phyloP scores from a whole-genome alignment of 2,329 filamentous ascomycete genomes.

The Colletotrichum sp. region DNA sequence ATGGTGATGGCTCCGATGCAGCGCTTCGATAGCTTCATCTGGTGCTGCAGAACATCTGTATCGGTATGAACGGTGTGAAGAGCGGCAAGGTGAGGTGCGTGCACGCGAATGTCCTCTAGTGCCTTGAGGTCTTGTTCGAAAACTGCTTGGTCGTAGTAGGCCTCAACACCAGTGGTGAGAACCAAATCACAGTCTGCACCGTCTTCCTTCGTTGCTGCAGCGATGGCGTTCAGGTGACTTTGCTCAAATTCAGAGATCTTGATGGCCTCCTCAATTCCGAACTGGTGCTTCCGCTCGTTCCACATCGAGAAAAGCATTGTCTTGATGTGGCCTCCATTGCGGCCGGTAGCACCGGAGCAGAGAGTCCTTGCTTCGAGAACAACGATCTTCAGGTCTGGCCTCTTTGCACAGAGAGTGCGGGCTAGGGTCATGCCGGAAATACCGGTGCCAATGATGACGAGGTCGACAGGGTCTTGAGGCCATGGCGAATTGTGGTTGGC shows the following conservation, averaged over 20 bases:
- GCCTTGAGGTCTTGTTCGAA: slow-evolving; percentile 21
- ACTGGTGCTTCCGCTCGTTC: slow-evolving; percentile 12
- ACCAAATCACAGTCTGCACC: slow-evolving; percentile 18
- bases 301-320: slow-evolving; percentile 16
- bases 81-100: slow-evolving; percentile 15
- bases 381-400: neutral
- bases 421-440: slow-evolving; percentile 21
- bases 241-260: slow-evolving; percentile 14
- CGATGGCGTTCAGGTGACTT: slow-evolving; percentile 3
- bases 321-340: slow-evolving; percentile 21
- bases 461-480: slow-evolving; percentile 9
- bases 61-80: slow-evolving; percentile 15
- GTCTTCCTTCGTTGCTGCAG: neutral
- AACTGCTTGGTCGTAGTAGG: slow-evolving; percentile 14
- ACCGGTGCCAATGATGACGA: slow-evolving; percentile 27
- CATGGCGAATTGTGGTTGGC: slow-evolving; percentile 21
- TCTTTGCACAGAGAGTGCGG: slow-evolving; percentile 20
- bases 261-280: slow-evolving; percentile 16
- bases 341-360: neutral
- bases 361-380: neutral
- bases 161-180: slow-evolving; percentile 8
- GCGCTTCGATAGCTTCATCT: slow-evolving; percentile 9
- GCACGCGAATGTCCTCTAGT: slow-evolving; percentile 20
- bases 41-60: neutral
- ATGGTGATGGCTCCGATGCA: slow-evolving; percentile 20